phyloP scores from a whole-genome alignment of 2,329 filamentous ascomycete genomes.

The Alternaria sp. region DNA sequence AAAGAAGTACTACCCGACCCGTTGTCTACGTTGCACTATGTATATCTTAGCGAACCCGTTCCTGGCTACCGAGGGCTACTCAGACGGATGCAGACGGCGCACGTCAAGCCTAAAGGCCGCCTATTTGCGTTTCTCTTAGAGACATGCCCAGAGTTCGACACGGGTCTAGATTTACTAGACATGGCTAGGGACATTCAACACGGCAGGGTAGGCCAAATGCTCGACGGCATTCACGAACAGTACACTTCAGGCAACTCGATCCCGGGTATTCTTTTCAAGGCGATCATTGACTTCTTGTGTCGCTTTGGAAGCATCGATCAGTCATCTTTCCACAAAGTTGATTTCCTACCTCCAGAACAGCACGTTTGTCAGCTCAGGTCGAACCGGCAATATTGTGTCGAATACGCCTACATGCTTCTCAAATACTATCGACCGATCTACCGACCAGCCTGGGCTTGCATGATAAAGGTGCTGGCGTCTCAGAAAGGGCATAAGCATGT shows the following conservation, averaged over 20 bases:
- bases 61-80: conserved; percentile 67
- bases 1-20: conserved; percentile 62
- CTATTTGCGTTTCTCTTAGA: conserved; percentile 64
- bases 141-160: conserved; percentile 34
- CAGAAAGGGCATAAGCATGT: conserved; percentile 2
- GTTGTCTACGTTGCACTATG: conserved; percentile 68
- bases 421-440: conserved; percentile 29
- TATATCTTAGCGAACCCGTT: conserved; percentile 66
- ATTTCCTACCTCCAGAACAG: conserved; percentile 16
- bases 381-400: conserved; percentile 34
- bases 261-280: conserved; percentile 34
- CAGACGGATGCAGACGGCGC: conserved; percentile 60
- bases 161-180: conserved; percentile 27
- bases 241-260: conserved; percentile 12
- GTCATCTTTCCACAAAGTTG: conserved; percentile 2
- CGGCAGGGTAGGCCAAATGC: conserved; percentile 29
- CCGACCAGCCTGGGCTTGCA: conserved; percentile 40
- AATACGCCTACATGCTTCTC: conserved; percentile 41
- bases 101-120: conserved; percentile 57
- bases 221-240: conserved; percentile 24
- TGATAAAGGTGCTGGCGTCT: conserved; percentile 32
- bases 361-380: conserved; percentile 25
- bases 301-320: conserved; percentile 33
- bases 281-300: conserved; percentile 42
- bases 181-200: conserved; percentile 20